These are phyloP conservation scores for Sphaceloma murrayae DNA, from an alignment of 2,329 filamentous ascomycete genomes.

Conservation along the genomic window DNA sequence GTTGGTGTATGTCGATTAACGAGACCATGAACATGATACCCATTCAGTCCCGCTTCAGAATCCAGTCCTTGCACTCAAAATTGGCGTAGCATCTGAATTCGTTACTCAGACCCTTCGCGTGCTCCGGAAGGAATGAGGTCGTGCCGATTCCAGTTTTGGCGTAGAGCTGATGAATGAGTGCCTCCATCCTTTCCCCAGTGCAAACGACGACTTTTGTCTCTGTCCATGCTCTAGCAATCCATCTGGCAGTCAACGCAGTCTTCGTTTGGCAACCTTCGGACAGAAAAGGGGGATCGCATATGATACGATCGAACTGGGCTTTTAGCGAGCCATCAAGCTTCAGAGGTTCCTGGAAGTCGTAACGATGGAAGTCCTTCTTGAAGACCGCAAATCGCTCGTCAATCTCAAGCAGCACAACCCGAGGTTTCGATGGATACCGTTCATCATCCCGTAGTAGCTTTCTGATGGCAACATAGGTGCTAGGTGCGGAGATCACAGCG, in stretches of 20 bases:
- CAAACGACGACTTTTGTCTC: conserved; percentile 50
- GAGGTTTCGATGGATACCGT: conserved; percentile 39
- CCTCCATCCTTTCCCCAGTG: conserved; percentile 68
- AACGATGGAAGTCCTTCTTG: conserved; percentile 63
- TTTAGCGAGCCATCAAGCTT: conserved; percentile 56
- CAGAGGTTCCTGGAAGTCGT: conserved; percentile 62
- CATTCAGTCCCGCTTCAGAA: conserved; percentile 19
- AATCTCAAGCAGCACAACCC: conserved; percentile 60
- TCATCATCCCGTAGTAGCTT: conserved; percentile 45
- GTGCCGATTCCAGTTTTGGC: conserved; percentile 50
- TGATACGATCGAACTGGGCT: conserved; percentile 56
- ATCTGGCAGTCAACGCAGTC: conserved; percentile 65
- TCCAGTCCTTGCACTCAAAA: conserved; percentile 52
- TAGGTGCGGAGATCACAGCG: conserved; percentile 64
- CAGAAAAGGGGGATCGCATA: conserved; percentile 70
- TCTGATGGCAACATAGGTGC: conserved; percentile 66
- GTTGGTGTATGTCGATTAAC: conserved; percentile 53
- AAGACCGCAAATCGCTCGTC: conserved; percentile 67
- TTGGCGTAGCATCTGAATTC: conserved; percentile 75
- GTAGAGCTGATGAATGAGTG: conserved; percentile 58
- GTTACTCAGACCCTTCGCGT: conserved; percentile 66
- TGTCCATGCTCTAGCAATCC: conserved; percentile 50
- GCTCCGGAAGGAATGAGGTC: conserved; percentile 59
- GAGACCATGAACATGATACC: conserved; percentile 10
- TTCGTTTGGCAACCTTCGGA: conserved; percentile 75